Base-by-base conservation (phyloP, 2,329 filamentous ascomycete genomes). In the Sarocladium kiliense region DNA sequence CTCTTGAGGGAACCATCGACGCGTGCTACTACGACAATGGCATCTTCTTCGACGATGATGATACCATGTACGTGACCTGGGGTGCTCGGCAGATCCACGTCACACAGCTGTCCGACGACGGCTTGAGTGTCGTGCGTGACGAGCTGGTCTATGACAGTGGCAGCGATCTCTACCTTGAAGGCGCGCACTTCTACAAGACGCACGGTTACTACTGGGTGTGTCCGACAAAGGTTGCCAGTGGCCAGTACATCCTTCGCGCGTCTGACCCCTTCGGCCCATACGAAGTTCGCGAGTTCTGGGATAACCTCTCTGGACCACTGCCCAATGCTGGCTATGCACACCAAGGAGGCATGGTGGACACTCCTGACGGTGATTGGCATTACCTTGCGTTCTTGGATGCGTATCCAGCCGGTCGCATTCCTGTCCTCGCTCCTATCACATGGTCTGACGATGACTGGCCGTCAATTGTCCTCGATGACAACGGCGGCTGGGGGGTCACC, bases 41-140 rank as follows among this genome's bases (percentile, higher is more conserved):
- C 0, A 64, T 85, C 0, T 63, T 84, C n/a, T 74, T 85, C 32
- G 81, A 84, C 51, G 77, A 81, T 23, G 74, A 84, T 30, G 81
- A 83, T 56, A 78, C 74, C 1, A 79, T 84, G 72, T 85, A 84
- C 53, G 75, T 85, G 0, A 77, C 74, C 0, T 82, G 81, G 59
- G 81, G 79, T 3, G 75, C 71, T 47, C 73, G 66, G 0, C 68
- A 76, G 2, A 73, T 84, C 53, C 67, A 59, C 9, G 73, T 85
- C 1, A 76, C 81, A 1, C 73, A 81, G 60, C 69, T 85, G 2
- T 74, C 73, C 16, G 58, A 64, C 0, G 77, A 83, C 56, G 78
- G 76, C 0, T 65, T 78, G 0, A 70, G 67, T 26, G 65, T 79
- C 51, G 73, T 76, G 11, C 72, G 69, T 42, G 69, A 69, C 0